Evolutionary conservation across 139 green algal genomes (phyloP).

Genomic region (Chlamydomonas sp.): DNA sequence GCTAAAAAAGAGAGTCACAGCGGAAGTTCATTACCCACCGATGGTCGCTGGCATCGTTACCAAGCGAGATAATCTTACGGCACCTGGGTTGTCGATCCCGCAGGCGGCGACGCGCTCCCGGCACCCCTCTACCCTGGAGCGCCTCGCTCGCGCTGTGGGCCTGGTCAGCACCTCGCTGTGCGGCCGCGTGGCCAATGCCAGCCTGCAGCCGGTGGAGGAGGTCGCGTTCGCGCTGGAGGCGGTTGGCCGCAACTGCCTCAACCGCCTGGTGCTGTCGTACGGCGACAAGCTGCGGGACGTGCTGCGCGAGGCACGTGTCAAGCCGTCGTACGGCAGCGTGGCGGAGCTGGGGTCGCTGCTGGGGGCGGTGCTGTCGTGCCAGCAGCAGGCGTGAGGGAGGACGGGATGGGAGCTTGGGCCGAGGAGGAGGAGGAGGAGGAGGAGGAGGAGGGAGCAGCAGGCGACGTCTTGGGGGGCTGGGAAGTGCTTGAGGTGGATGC

Average conservation of each 20-base stretch:
- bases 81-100: neutral
- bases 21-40: too few relatives aligned
- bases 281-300: slow-evolving; percentile 34
- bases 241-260: slow-evolving; percentile 21
- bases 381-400: neutral
- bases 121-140: neutral
- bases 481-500: too few relatives aligned
- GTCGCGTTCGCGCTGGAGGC: slow-evolving; percentile 46
- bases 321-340: slow-evolving; percentile 17
- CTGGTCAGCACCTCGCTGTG: neutral
- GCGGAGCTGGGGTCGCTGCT: slow-evolving; percentile 28
- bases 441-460: too few relatives aligned
- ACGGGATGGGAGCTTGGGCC: too few relatives aligned
- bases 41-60: too few relatives aligned
- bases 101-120: slow-evolving; percentile 30
- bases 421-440: too few relatives aligned
- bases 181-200: slow-evolving; percentile 3
- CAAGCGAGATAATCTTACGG: neutral
- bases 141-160: neutral
- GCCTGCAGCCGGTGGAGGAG: slow-evolving; percentile 48
- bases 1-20: too few relatives aligned
- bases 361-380: neutral
- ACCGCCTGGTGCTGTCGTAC: slow-evolving; percentile 42
- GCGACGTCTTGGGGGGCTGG: too few relatives aligned
- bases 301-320: slow-evolving; percentile 37